Evolutionary conservation across 176 grass and related monocot species (phyloP), one percentile per base, ranked within the genome.

Genomic region (Aegilops speltoides): DNA sequence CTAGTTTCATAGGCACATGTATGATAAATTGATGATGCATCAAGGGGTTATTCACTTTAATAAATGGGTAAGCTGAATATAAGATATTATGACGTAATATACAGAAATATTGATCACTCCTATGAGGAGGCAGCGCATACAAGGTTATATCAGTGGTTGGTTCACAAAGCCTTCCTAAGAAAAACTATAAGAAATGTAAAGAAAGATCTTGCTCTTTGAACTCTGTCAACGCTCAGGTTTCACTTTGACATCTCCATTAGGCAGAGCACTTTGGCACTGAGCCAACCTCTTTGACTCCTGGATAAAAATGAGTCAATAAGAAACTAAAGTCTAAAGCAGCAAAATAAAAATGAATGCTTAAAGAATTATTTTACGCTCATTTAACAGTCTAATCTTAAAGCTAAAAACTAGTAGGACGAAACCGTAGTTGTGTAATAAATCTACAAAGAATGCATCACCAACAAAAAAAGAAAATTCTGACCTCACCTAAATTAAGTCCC

Each of bases 191-290:
- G 10, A 79, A 7, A 76, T 31, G 71, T 48, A 76, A 41, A 41
- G 38, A 10, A 14, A 10, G 23, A 69, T 56, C 38, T 59, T 57
- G 68, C 52, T 45, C 14, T 87, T 84, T 43, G 62, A 28, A 80
- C 34, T 72, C 33, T 56, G 34, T 89, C 82, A 92, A 78, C 37
- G 64, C 29, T 50, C 20, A 81, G 29, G 68, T 69, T 98, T 98
- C 67, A 95, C 67, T 87, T 95, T 95, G 59, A 68, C 86, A 91
- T 98, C 93, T 71, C 93, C 96, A 82, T 95, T 94, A 60, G 96
- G 88, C 87, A 98, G 52, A 81, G 28, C 46, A 52, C 56, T 84
- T 36, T 95, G 96, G 3, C 90, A 95, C 75, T 94, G 93, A 87
- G 93, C 90, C 87, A 11, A 43, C 40, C 40, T 43, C 10, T 43